phyloP scores from a whole-genome alignment of 2,329 filamentous ascomycete genomes.

The Clonostachys sp. region DNA sequence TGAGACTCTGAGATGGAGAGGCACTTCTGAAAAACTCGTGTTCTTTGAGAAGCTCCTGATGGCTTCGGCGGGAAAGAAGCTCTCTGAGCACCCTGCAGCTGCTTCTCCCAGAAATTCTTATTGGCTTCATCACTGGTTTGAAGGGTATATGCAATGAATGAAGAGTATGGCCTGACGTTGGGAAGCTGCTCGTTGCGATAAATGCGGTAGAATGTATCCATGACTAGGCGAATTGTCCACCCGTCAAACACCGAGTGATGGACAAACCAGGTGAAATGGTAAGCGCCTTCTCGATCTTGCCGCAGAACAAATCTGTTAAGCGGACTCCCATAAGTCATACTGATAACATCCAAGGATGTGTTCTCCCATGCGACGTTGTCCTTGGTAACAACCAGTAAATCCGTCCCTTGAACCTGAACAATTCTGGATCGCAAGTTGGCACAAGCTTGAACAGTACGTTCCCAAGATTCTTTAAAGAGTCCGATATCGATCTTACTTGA shows the following conservation, averaged over 20 bases:
- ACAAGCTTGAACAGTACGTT: conserved; percentile 4
- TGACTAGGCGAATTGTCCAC: conserved; percentile 7
- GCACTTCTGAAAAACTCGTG: not conserved
- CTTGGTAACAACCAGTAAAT: conserved; percentile 6
- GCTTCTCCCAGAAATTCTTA: not conserved
- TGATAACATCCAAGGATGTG: not conserved
- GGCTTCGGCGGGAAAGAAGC: conserved; percentile 4
- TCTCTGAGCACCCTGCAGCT: conserved; percentile 3
- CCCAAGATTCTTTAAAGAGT: conserved; percentile 8
- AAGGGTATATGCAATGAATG: conserved; percentile 1
- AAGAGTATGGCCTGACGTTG: conserved; percentile 4
- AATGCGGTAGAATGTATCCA: conserved; percentile 1
- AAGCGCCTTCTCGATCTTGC: not conserved
- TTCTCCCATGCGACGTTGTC: conserved; percentile 2
- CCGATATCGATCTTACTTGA: conserved; percentile 3
- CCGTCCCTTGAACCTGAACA: conserved; percentile 4
- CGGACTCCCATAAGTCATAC: not conserved
- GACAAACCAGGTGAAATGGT: conserved; percentile 12
- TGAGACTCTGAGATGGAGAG: not conserved
- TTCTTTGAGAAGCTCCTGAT: not conserved
- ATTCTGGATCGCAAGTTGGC: conserved; percentile 11
- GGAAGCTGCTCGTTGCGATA: conserved; percentile 4
- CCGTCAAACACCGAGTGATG: conserved; percentile 19
- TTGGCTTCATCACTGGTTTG: not conserved
- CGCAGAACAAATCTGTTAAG: conserved; percentile 3